These are phyloP conservation scores for Mucor sp. DNA, from an alignment of 371 early-diverging fungal genomes.

Conservation along the genomic window DNA sequence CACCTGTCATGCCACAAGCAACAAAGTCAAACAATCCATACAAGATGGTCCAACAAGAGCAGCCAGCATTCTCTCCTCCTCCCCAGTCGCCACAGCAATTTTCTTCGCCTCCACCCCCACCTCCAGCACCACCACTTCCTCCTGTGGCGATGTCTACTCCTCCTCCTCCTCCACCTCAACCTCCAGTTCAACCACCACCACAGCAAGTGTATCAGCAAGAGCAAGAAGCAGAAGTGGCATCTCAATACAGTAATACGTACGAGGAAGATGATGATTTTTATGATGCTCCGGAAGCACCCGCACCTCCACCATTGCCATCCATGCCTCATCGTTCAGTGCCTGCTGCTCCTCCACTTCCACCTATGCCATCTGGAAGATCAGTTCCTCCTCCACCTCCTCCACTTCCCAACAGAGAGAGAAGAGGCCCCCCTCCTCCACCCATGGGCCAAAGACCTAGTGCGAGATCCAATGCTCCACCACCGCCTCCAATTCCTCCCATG, in stretches of 20 bases:
- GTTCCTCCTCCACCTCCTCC: conserved; percentile 40
- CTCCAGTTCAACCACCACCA: conserved; percentile 9
- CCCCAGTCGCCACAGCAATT: background rate
- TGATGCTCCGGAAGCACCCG: conserved; percentile 27
- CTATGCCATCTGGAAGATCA: conserved; percentile 21
- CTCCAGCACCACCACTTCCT: conserved; percentile 8
- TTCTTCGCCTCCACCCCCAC: background rate
- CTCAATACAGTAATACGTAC: background rate
- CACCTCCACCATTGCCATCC: conserved; percentile 28
- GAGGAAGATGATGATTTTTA: conserved; percentile 24
- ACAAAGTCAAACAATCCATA: conserved; percentile 29
- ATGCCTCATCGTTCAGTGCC: background rate
- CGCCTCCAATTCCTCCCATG: conserved; percentile 31
- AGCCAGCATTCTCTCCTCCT: background rate
- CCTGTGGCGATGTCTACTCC: background rate
- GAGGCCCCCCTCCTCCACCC: conserved; percentile 40
- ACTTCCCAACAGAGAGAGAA: conserved; percentile 28
- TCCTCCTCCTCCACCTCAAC: conserved; percentile 1
- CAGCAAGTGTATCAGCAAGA: conserved; percentile 1
- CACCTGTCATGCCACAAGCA: background rate
- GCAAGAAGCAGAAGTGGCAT: background rate
- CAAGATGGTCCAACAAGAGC: conserved; percentile 12
- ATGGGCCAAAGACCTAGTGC: conserved; percentile 13
- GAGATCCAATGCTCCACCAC: conserved; percentile 16
- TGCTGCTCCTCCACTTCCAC: conserved; percentile 21